Evolutionary conservation across 2,329 filamentous ascomycete genomes (phyloP).

Genomic region (Paraphoma sp.): DNA sequence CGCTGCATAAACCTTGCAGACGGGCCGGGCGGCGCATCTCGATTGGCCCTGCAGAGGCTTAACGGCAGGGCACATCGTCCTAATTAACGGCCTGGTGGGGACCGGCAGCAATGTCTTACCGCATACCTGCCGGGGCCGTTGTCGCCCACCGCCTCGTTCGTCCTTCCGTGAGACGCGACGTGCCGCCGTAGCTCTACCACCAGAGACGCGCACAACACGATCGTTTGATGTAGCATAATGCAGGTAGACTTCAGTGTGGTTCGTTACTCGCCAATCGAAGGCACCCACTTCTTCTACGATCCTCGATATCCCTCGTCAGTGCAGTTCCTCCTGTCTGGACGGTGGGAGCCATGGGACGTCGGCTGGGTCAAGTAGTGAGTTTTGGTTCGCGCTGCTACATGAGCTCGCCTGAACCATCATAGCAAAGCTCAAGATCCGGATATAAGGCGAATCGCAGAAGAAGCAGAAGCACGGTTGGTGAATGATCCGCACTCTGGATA

Average conservation of each 20-base stretch:
- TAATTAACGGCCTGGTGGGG: constrained; percentile 20
- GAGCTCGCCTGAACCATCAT: constrained; percentile 10
- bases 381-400: neutral
- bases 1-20: constrained; percentile 18
- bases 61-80: constrained; percentile 8
- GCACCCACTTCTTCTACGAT: constrained; percentile 42
- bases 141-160: constrained; percentile 13
- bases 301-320: constrained; percentile 32
- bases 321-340: constrained; percentile 37
- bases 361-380: constrained; percentile 37
- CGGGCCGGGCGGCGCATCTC: constrained; percentile 13
- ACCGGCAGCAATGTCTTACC: constrained; percentile 18
- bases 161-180: constrained; percentile 8
- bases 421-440: constrained; percentile 38
- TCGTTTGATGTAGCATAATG: constrained; percentile 22
- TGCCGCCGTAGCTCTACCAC: constrained; percentile 8
- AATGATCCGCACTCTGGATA: constrained; percentile 26
- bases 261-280: constrained; percentile 37
- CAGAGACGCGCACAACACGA: neutral
- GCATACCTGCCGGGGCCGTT: constrained; percentile 17
- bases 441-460: constrained; percentile 35
- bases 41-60: constrained; percentile 16
- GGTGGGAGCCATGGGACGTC: constrained; percentile 42
- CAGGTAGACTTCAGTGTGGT: constrained; percentile 36
- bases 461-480: constrained; percentile 31